Base-by-base conservation (phyloP, 2,329 filamentous ascomycete species). In the Scytalidium sp. region DNA sequence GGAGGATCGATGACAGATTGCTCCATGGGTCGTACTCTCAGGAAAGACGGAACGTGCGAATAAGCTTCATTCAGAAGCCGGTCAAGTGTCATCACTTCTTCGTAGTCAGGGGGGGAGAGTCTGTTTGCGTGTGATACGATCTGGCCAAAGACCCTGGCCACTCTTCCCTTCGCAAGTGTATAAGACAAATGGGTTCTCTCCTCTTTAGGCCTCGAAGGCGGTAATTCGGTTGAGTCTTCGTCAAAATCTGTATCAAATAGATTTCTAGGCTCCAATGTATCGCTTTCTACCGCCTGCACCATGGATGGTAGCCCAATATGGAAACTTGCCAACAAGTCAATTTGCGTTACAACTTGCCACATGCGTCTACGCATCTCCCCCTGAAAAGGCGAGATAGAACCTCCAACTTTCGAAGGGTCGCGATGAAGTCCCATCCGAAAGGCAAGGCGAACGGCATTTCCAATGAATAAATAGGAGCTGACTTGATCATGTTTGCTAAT, bases 281-380 rank as follows among this genome's bases (percentile, higher is more conserved):
- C 85, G 43, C 76, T 80, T 52, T 87, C 83, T 29, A 84, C 78
- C 20, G 76, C 72, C 50, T 82, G 75, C 41, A 87, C 73, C 80
- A 87, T 84, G 59, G 77, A 77, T 2, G 85, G 85, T 47, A 89
- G 70, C 2, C 85, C 85, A 52, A 87, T 75, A 60, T 88, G 84
- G 60, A 86, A 87, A 2, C 82, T 80, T 21, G 84, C 81, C 3
- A 88, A 65, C 2, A 84, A 65, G 60, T 88, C 85, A 43, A 86
- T 73, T 60, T 85, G 81, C 21, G 72, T 64, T 3, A 74, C 72
- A 54, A 80, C 69, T 54, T 76, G 74, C 79, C 79, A 82, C 56
- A 76, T 63, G 50, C 84, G 72, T 29, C 83, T 73, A 52, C 84
- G 75, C 78, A 87, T 90, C 70, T 93, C 88, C 73, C 82, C 88